phyloP scores from a whole-genome alignment of 2,329 filamentous ascomycete genomes.

The Neopestalotiopsis sp. region DNA sequence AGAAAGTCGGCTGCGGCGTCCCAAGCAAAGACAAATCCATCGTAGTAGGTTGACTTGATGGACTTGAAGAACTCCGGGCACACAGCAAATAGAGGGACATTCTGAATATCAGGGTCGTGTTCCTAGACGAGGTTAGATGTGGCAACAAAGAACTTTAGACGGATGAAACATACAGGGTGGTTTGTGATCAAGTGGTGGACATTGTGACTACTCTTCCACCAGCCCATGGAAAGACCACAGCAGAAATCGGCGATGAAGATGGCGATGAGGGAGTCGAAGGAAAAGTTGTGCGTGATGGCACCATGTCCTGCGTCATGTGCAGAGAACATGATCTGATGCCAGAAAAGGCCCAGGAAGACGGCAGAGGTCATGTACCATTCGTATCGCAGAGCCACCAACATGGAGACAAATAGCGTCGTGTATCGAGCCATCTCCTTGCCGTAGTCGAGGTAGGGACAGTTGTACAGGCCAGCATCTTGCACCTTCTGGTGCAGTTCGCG shows the following conservation, averaged over 20 bases:
- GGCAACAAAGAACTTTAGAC: not conserved
- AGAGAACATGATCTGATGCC: conserved; percentile 74
- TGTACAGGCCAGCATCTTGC: conserved; percentile 60
- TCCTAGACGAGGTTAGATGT: conserved; percentile 40
- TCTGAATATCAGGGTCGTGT: conserved; percentile 67
- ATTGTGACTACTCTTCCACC: conserved; percentile 75
- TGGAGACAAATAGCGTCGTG: conserved; percentile 52
- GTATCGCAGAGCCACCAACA: conserved; percentile 49
- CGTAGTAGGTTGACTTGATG: conserved; percentile 69
- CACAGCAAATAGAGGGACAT: conserved; percentile 73
- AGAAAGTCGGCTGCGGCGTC: conserved; percentile 65
- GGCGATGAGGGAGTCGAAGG: conserved; percentile 63
- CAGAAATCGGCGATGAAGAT: conserved; percentile 70
- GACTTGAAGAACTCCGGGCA: conserved; percentile 69
- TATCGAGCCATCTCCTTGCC: conserved; percentile 64
- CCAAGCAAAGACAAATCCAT: conserved; percentile 65
- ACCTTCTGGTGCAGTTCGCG: conserved; percentile 60
- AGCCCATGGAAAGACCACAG: conserved; percentile 69
- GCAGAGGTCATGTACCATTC: conserved; percentile 65
- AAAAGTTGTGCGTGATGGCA: conserved; percentile 66
- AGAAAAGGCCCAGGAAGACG: conserved; percentile 65
- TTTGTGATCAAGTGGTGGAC: conserved; percentile 73
- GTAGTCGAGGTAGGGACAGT: conserved; percentile 64
- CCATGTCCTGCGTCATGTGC: conserved; percentile 66
- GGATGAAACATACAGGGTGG: conserved; percentile 49